Base-by-base conservation (phyloP, 169 alveolate genomes). In the Eimeria mitis region DNA sequence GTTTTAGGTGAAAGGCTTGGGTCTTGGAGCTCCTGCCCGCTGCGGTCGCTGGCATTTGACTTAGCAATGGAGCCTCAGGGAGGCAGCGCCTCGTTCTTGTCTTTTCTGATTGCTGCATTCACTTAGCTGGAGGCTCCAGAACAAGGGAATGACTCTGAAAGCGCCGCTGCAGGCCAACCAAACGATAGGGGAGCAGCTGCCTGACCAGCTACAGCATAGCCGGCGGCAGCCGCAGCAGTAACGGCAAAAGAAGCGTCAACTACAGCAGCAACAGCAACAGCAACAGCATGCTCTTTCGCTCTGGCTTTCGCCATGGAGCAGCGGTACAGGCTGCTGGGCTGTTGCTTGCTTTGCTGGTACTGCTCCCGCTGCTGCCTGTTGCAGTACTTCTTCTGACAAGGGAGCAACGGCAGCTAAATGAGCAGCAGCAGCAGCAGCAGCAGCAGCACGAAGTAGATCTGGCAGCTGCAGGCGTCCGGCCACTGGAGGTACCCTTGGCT, bases 261-360 rank as follows among this genome's bases (percentile, higher is more conserved):
- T 31, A 47, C 75, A 21, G 65, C 83, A 42, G 92, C 92, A 63
- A 75, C 83, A 87, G 92, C 78, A 63, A 42, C 49, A 59, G 79
- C 92, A 87, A 54, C 92, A 87, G 92, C 92, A 87, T 87, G 92
- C 92, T 87, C 42, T 87, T 87, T 44, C 92, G 92, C 83, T 61
- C 92, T 87, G 92, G 92, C n/a, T 87, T 87, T 37, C 92, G 92
- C 92, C 92, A 87, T 71, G 92, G 92, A 87, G 83, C 92, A 87
- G 92, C 92, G 92, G 81, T 87, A 21, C 92, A 87, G 61, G 92
- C 92, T 87, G 92, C 92, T 56, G 92, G 92, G 92, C 81, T 87
- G 28, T 83, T 87, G 83, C 92, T 87, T 19, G 92, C 83, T 13
- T 37, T 87, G 63, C 71, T 87, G 28, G 92, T 87, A 68, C 92